Evolutionary conservation across 352 stramenopile genomes (phyloP).

Genomic region (Achlya hypogyna): DNA sequence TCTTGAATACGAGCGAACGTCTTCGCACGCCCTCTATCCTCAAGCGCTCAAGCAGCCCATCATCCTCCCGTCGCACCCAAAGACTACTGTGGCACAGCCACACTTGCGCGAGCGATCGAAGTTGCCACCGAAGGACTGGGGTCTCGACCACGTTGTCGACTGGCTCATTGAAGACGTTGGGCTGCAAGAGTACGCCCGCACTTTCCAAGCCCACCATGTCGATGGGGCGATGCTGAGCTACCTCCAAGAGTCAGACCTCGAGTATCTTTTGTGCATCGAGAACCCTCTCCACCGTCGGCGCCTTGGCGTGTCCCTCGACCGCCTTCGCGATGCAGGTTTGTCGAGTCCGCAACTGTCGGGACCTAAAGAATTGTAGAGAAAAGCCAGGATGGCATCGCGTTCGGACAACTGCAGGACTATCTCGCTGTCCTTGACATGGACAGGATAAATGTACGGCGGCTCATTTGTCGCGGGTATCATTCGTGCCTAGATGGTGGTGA

Average conservation of each 20-base stretch:
- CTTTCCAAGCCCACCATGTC: conserved; percentile 45
- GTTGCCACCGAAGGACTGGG: conserved; percentile 42
- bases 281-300: conserved; percentile 50
- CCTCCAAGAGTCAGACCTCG: conserved; percentile 46
- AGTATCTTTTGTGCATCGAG: conserved; percentile 49
- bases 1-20: conserved; percentile 40
- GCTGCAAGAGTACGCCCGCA: conserved; percentile 38
- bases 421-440: conserved; percentile 1
- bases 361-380: conserved; percentile 25
- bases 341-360: neutral
- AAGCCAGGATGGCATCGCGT: conserved; percentile 48
- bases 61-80: neutral
- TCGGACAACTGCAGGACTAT: conserved; percentile 50
- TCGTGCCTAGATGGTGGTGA: conserved; percentile 25
- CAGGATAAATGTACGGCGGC: neutral
- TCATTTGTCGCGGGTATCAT: neutral
- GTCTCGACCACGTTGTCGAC: conserved; percentile 32
- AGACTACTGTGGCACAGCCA: neutral
- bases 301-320: conserved; percentile 47
- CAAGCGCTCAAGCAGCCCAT: conserved; percentile 21
- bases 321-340: conserved; percentile 37
- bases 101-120: neutral
- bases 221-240: conserved; percentile 59
- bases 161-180: conserved; percentile 46
- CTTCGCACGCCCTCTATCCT: conserved; percentile 52